Percentiles rank a stretch among this genome's conserved stretches.
Conservation (phyloP, 257 asterid genomes). For the Solanum peruvianum region DNA sequence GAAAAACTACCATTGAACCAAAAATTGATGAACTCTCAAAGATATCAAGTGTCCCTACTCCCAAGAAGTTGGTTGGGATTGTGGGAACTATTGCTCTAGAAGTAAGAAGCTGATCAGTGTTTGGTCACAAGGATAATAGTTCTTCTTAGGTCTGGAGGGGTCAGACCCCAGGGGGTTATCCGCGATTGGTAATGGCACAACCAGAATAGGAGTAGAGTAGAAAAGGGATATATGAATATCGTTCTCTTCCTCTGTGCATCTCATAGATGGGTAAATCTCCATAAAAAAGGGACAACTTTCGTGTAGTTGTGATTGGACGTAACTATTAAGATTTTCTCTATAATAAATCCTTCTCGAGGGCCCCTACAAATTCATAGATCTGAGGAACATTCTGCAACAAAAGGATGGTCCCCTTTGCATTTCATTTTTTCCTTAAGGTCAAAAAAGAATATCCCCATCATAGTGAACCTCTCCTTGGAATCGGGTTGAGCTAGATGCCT, state of each 20-base stretch:
- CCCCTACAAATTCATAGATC: background rate
- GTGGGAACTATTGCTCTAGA: background rate
- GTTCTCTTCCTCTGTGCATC: background rate
- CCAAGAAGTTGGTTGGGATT: background rate
- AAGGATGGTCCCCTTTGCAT: background rate
- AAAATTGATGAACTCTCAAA: background rate
- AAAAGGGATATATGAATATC: background rate
- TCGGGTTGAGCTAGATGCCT: background rate
- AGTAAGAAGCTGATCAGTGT: background rate
- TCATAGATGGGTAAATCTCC: background rate
- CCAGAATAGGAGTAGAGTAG: background rate
- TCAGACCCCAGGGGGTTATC: background rate
- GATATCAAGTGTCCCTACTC: background rate
- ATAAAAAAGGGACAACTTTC: background rate
- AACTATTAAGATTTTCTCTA: background rate
- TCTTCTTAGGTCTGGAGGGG: background rate
- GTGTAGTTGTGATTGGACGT: background rate
- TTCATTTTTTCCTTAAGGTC: background rate
- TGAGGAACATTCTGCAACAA: background rate
- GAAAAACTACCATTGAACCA: background rate
- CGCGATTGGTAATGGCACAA: background rate
- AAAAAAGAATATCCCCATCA: background rate
- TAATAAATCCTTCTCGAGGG: background rate
- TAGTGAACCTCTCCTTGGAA: background rate
- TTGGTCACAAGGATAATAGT: background rate